Percentiles rank a stretch among this genome's conserved stretches.
phyloP scores from a whole-genome alignment of 2,329 filamentous ascomycete species.

The Trichoderma simmonsii region DNA sequence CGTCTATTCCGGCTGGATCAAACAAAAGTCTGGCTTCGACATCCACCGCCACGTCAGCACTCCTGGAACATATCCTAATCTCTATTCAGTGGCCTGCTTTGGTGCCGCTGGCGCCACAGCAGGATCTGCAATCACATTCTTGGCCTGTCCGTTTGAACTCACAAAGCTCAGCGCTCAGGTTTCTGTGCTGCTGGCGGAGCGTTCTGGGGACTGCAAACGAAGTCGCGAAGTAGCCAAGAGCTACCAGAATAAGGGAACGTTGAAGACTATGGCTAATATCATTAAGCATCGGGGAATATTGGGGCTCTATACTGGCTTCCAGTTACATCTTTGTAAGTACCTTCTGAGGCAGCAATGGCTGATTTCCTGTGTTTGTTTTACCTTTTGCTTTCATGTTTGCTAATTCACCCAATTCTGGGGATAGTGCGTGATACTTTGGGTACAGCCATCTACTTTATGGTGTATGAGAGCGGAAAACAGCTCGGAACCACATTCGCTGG shows the following conservation, averaged over 20 bases:
- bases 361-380: background rate
- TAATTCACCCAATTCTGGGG: constrained; percentile 17
- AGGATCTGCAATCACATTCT: constrained; percentile 73
- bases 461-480: constrained; percentile 84
- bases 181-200: constrained; percentile 67
- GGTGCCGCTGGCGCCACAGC: constrained; percentile 74
- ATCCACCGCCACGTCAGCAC: constrained; percentile 71
- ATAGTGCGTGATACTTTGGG: constrained; percentile 78
- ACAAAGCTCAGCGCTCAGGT: constrained; percentile 88
- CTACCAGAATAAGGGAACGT: constrained; percentile 74
- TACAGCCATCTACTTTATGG: constrained; percentile 83
- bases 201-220: constrained; percentile 37
- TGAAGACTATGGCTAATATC: constrained; percentile 73
- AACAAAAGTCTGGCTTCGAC: constrained; percentile 63
- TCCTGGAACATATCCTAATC: constrained; percentile 65
- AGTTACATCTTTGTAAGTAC: constrained; percentile 69
- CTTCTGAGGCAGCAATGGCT: background rate
- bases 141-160: constrained; percentile 84
- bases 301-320: constrained; percentile 78
- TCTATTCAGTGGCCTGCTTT: constrained; percentile 73
- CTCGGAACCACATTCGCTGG: constrained; percentile 70
- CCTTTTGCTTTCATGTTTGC: background rate
- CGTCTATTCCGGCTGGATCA: constrained; percentile 67
- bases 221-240: constrained; percentile 61
- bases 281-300: constrained; percentile 68